Evolutionary conservation across 2,329 filamentous ascomycete genomes (phyloP), one percentile per base, ranked within the genome.

Genomic region (Sordariomycetes sp.): DNA sequence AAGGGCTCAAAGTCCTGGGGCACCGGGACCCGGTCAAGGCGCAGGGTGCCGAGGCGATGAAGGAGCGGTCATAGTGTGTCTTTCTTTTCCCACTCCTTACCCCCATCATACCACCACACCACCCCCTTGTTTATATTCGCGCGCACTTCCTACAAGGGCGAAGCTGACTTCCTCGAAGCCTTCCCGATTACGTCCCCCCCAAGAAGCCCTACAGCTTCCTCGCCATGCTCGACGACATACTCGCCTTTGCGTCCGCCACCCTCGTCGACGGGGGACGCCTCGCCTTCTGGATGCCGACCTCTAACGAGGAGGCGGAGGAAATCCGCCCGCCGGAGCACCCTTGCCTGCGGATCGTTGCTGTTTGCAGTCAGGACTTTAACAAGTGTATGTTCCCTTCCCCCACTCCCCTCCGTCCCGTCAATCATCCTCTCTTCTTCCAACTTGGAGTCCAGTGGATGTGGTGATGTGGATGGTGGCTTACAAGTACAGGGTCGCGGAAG

Each of bases 281-380:
- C 10, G 89, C 87, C 8, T 95, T 99, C 75, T 99, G 94, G 94
- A 95, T 97, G 89, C 94, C 94, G 0, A 95, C 90, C 0, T 86
- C 90, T 32, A 90, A 89, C 65, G 85, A 88, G 60, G 81, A 90
- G 64, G 80, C 89, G 53, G 80, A 86, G 59, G 87, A 92, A 66
- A 82, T 96, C 24, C 76, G 82, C 0, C 79, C 92, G 15, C 92
- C 92, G 0, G 78, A 76, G 22, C 90, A 97, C 67, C 86, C 87
- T 0, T 82, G 80, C 58, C 72, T 99, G 15, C 80, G 87, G 64
- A 73, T 92, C 25, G 78, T 90, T 22, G 84, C 80, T 51, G 80
- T 90, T 34, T 96, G 90, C 66, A 82, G 88, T 7, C 94, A 99
- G 68, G 77, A 80, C 0, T 99, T 99, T 68, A 92, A 90, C 66